These are phyloP conservation scores for Thermomyces lanuginosus DNA, from an alignment of 2,329 filamentous ascomycete species.

Conservation along the genomic window DNA sequence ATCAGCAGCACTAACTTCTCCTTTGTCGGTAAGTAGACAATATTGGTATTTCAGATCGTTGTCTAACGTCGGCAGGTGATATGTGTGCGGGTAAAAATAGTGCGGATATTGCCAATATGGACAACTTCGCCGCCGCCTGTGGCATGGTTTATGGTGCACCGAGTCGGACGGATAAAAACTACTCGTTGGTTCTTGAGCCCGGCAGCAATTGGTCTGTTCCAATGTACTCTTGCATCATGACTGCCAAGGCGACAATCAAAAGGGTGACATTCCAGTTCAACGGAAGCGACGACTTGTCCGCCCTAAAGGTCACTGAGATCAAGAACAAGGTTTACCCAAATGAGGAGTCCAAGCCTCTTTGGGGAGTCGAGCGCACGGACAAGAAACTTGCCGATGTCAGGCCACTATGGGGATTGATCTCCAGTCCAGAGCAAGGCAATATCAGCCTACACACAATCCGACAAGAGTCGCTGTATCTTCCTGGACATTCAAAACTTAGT, in stretches of 20 bases:
- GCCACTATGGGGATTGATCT: constrained; percentile 29
- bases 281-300: constrained; percentile 21
- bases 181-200: constrained; percentile 23
- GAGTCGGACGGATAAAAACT: constrained; percentile 16
- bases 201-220: constrained; percentile 29
- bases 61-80: constrained; percentile 3
- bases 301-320: constrained; percentile 20
- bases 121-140: constrained; percentile 26
- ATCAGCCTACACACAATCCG: constrained; percentile 20
- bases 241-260: constrained; percentile 31
- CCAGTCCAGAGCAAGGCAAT: constrained; percentile 13
- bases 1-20: neutral
- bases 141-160: constrained; percentile 28
- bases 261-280: constrained; percentile 30
- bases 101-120: constrained; percentile 25
- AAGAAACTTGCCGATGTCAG: constrained; percentile 11
- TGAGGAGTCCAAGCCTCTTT: constrained; percentile 17
- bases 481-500: constrained; percentile 5
- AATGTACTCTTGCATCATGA: constrained; percentile 30
- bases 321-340: constrained; percentile 21
- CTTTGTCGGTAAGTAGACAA: constrained; percentile 2
- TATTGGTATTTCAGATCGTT: neutral
- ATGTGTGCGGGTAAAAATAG: constrained; percentile 7
- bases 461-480: constrained; percentile 16
- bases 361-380: constrained; percentile 23